phyloP scores from a whole-genome alignment of 345 rosid species.

The Diplotaxis tenuifolia region DNA sequence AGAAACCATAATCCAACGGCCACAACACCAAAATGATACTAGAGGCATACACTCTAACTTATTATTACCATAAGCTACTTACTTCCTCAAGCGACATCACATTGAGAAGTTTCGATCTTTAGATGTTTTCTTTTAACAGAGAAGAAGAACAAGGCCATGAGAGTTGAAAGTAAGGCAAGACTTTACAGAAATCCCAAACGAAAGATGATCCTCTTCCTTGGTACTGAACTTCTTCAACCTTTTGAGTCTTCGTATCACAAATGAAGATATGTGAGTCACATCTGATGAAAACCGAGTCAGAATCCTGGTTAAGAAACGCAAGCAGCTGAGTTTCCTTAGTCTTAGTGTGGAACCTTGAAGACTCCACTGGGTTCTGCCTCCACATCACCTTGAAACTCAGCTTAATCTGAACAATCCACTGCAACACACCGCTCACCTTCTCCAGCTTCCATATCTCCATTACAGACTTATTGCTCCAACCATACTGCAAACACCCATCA shows the following conservation, averaged over 20 bases:
- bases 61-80: constrained; percentile 11
- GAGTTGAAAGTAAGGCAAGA: constrained; percentile 51
- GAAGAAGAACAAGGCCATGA: constrained; percentile 49
- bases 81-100: neutral
- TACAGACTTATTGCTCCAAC: constrained; percentile 48
- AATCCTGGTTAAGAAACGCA: constrained; percentile 42
- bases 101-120: constrained; percentile 3
- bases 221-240: constrained; percentile 45
- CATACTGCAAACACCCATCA: constrained; percentile 55
- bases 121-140: neutral
- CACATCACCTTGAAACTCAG: constrained; percentile 52
- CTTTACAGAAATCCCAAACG: constrained; percentile 52
- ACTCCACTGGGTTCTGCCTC: constrained; percentile 43
- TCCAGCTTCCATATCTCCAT: constrained; percentile 61
- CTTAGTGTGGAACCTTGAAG: constrained; percentile 24
- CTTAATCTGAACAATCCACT: constrained; percentile 45
- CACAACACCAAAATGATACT: neutral
- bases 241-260: constrained; percentile 18
- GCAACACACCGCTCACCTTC: constrained; percentile 18
- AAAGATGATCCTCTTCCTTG: constrained; percentile 47
- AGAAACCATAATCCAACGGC: constrained; percentile 12
- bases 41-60: neutral
- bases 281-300: constrained; percentile 47
- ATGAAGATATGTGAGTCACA: constrained; percentile 44
- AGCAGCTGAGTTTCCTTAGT: constrained; percentile 54